Evolutionary conservation across 148 eudicot species (phyloP), one percentile per base, ranked within the genome.

Genomic region (Persicaria maculosa): DNA sequence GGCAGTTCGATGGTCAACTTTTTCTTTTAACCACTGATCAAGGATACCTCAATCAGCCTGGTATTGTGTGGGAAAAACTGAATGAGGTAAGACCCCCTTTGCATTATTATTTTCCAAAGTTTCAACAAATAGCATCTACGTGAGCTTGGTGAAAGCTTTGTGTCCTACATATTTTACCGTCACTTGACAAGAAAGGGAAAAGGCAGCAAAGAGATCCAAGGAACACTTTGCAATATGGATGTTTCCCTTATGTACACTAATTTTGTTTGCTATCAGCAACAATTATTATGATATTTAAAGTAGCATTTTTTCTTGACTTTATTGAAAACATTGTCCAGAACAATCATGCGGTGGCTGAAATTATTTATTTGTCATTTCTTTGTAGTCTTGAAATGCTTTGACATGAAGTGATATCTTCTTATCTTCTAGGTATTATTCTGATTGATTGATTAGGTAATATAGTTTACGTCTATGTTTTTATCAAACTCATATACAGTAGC

Each of bases 31-130:
- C 89, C 48, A 91, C 98, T 15, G 98, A 94, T 73, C 96, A 88
- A 83, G 98, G 98, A 67, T 94, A 87, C 86, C 77, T 90, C 53
- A 91, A 87, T 84, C 98, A 94, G 84, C 93, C 98, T 75, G 97
- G 89, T 79, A 77, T 94, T 79, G 97, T 91, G 15, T 94, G 98
- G 98, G 98, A 94, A 83, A 91, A 90, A 81, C 82, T 94, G 74
- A 91, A 91, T 76, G 97, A 94, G 98, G 98, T 94, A 78, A 85
- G 73, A 74, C n/a, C 22, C 10, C 4, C 1, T 44, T 54, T 6
- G 1, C 46, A 43, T 7, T 46, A n/a, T 31, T 68, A 4, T 68
- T 16, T 69, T 14, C 72, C 64, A 19, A 58, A 58, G 10, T 58
- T 58, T 58, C 31, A 19, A 36, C 64, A 58, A 58, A 58, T 58